phyloP scores from a whole-genome alignment of 345 rosid species.

The Acer saccharum region DNA sequence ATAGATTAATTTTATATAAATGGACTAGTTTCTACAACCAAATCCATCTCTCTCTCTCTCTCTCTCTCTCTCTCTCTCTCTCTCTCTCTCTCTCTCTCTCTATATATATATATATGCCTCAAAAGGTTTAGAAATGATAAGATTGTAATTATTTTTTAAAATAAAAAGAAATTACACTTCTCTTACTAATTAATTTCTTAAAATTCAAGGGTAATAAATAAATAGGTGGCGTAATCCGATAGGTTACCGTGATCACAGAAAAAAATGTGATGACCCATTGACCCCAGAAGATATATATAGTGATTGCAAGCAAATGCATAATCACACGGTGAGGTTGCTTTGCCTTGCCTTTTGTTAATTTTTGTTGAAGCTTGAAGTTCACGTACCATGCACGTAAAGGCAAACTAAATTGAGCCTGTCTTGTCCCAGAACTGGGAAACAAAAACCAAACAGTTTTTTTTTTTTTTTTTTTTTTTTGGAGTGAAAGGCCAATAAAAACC shows the following conservation, averaged over 20 bases:
- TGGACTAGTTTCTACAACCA: not conserved
- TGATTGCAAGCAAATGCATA: not conserved
- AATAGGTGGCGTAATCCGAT: constrained; percentile 6
- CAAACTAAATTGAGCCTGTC: not conserved
- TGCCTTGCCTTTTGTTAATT: not conserved
- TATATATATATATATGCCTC: too few relatives aligned
- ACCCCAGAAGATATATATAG: not conserved
- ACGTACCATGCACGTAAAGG: constrained; percentile 63
- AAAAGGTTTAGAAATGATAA: not conserved
- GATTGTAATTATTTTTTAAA: constrained; percentile 1
- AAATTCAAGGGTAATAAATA: constrained; percentile 17
- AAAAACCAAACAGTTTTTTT: constrained; percentile 33
- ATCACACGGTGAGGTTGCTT: not conserved
- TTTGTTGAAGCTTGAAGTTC: constrained; percentile 30
- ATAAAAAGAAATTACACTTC: not conserved
- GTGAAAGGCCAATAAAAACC: constrained; percentile 24
- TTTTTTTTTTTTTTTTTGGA: constrained; percentile 26
- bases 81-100: too few relatives aligned
- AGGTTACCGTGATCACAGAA: not conserved
- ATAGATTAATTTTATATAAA: not conserved
- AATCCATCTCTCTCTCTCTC: too few relatives aligned
- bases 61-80: too few relatives aligned
- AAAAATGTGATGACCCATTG: not conserved
- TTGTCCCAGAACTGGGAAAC: constrained; percentile 41
- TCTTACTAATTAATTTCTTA: constrained; percentile 10